Evolutionary conservation across 139 green algal genomes (phyloP), one percentile per base, ranked within the genome.

Genomic region (Chlorella sp.): DNA sequence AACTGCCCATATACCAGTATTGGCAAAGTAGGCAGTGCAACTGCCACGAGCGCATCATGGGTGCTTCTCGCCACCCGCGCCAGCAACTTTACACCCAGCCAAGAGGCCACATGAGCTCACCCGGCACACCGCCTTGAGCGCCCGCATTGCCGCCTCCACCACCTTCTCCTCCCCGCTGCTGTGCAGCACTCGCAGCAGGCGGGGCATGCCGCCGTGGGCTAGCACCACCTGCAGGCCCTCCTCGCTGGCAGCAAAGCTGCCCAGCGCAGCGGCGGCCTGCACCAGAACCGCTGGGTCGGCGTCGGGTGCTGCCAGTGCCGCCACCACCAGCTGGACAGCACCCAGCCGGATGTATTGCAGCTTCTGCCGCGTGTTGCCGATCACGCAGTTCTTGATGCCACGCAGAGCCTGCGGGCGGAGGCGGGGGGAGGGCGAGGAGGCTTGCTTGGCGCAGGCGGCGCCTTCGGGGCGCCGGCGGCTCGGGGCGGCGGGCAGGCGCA

Each of bases 361-460:
- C 89, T 97, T 97, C 91, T 95, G 95, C 24, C 85, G 91, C 82
- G 92, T 92, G 91, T 96, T 97, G 40, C 95, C 95, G 7, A 97
- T 96, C 22, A 97, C 92, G 34, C 93, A 88, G 88, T 97, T 97
- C 87, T 97, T 97, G 36, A 97, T 92, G 64, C 93, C 91, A 39
- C 95, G 89, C 37, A 97, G 79, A 5, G 95, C 93, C 42, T 91
- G 89, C 48, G 95, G 5, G 60, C 60, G 60, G 11, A 71, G 22
- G 64, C 64, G 22, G 64, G 64, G 64, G 64, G 21, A 71, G 64
- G 64, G 64, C 5, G 64, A 26, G 64, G 64, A 28, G 11, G 21
- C 2, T 14, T 68, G 60, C 15, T 5, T 0, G 39, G 77, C 39
- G 39, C 22, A 24, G 37, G 36, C 75, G 75, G 75, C 75, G n/a